phyloP scores from a whole-genome alignment of 139 green algal species.

The Picochlorum sp. region DNA sequence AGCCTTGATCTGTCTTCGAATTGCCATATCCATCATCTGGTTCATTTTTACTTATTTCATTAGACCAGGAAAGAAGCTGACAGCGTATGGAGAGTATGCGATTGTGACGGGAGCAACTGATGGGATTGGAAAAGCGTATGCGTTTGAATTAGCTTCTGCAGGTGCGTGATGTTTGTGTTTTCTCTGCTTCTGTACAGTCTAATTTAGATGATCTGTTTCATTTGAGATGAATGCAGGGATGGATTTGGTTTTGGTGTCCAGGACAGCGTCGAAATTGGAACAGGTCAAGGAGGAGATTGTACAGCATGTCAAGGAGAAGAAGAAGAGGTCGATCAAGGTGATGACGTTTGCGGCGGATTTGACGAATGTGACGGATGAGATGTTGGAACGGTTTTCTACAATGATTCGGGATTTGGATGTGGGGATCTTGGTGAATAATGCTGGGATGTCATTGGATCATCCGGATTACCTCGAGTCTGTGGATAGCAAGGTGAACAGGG shows the following conservation, averaged over 20 bases:
- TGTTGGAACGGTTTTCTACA: constrained; percentile 12
- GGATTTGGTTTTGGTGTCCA: constrained; percentile 65
- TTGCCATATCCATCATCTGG: not conserved
- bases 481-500: constrained; percentile 23
- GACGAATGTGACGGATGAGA: constrained; percentile 14
- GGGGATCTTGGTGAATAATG: constrained; percentile 81
- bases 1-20: not conserved
- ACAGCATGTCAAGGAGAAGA: constrained; percentile 32
- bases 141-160: constrained; percentile 44
- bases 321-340: constrained; percentile 41
- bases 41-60: constrained; percentile 42
- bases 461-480: constrained; percentile 56
- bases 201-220: too few relatives aligned
- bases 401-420: constrained; percentile 44
- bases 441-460: constrained; percentile 71
- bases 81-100: constrained; percentile 41
- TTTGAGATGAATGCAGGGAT: constrained; percentile 30
- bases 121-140: constrained; percentile 68
- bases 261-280: constrained; percentile 24
- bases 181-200: not conserved
- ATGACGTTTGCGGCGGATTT: constrained; percentile 40
- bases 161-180: constrained; percentile 8
- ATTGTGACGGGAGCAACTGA: constrained; percentile 76
- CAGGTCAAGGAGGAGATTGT: constrained; percentile 48
- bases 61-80: constrained; percentile 46